Evolutionary conservation across 2,329 filamentous ascomycete genomes (phyloP).

Genomic region (Beauveria bassiana): DNA sequence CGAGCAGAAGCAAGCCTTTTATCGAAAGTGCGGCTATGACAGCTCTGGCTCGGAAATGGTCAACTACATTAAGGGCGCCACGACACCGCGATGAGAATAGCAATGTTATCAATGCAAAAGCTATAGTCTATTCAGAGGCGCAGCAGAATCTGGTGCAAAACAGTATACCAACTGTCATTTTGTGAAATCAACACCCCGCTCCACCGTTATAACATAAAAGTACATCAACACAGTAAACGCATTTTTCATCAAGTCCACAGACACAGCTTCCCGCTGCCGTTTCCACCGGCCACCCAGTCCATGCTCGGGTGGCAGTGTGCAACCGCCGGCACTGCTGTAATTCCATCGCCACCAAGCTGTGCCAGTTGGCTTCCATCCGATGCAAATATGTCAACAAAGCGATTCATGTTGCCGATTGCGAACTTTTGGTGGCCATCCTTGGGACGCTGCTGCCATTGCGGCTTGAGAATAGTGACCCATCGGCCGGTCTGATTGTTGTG

Average conservation of each 20-base stretch:
- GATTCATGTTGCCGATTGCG: constrained; percentile 93
- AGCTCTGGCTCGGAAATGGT: constrained; percentile 11
- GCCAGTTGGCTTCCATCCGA: constrained; percentile 78
- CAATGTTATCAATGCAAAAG: background rate
- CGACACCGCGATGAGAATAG: background rate
- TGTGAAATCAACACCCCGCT: background rate
- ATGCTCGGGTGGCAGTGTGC: constrained; percentile 79
- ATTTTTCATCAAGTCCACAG: constrained; percentile 63
- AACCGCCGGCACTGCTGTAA: constrained; percentile 90
- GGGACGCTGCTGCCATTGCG: constrained; percentile 79
- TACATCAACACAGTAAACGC: background rate
- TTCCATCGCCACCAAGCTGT: constrained; percentile 79
- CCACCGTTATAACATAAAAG: background rate
- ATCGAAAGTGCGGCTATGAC: constrained; percentile 33
- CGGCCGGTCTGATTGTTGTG: constrained; percentile 96
- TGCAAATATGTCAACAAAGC: constrained; percentile 88
- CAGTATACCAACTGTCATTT: background rate
- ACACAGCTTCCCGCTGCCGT: constrained; percentile 84
- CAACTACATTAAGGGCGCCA: constrained; percentile 2
- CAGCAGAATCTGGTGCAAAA: background rate
- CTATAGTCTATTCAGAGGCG: background rate
- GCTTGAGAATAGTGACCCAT: constrained; percentile 81
- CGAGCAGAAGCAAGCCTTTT: constrained; percentile 72
- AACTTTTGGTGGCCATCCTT: constrained; percentile 77
- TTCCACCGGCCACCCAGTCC: constrained; percentile 91